phyloP scores from a whole-genome alignment of 1,139 yeast species.

The Magnusiomyces magnusii region DNA sequence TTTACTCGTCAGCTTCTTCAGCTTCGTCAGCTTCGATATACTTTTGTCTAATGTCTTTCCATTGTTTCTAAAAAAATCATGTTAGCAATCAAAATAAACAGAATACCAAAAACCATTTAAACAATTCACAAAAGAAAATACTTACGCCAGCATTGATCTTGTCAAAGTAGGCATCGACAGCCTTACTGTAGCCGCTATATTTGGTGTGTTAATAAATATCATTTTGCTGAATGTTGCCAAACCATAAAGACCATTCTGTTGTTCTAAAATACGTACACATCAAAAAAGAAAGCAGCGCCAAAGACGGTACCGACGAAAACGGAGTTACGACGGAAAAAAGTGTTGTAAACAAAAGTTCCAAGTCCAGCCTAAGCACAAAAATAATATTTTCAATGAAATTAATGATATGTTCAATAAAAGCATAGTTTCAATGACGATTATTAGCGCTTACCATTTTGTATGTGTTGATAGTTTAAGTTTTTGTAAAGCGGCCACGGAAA shows the following conservation, averaged over 20 bases:
- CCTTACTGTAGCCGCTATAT: conserved; percentile 56
- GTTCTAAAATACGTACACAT: conserved; percentile 40
- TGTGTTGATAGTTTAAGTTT: background rate
- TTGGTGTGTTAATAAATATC: background rate
- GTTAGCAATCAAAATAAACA: too few relatives aligned
- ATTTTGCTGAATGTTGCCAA: too few relatives aligned
- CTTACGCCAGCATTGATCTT: conserved; percentile 71
- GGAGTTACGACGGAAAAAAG: conserved; percentile 88
- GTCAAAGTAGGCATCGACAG: conserved; percentile 77
- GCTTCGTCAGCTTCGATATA: conserved; percentile 36
- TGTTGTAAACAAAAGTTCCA: conserved; percentile 52
- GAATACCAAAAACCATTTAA: background rate
- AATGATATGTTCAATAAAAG: too few relatives aligned
- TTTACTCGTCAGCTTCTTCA: conserved; percentile 30
- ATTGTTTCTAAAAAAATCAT: conserved; percentile 50
- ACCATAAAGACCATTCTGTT: background rate
- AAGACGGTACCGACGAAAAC: conserved; percentile 80
- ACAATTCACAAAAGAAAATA: conserved; percentile 2
- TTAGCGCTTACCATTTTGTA: background rate
- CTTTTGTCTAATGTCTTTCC: conserved; percentile 84
- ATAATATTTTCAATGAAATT: too few relatives aligned
- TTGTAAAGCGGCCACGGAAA: background rate
- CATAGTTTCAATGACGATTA: background rate
- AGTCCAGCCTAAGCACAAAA: conserved; percentile 38
- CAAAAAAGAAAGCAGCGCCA: conserved; percentile 84